phyloP scores from a whole-genome alignment of 306 rosid genomes.

The Cucumis hystrix region DNA sequence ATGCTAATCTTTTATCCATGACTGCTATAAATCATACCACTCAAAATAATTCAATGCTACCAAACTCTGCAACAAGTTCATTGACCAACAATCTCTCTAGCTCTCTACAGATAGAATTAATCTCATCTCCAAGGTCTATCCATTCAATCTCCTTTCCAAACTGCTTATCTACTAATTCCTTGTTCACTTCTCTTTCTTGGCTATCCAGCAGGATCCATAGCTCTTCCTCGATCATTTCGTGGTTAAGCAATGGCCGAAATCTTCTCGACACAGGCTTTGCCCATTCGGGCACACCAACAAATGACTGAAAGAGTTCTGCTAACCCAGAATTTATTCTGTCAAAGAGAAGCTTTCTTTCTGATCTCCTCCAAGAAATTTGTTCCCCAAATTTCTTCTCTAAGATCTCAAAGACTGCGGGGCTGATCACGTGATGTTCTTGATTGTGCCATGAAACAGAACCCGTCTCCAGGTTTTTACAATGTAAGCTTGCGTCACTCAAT shows the following conservation, averaged over 20 bases:
- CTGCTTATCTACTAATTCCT: conserved; percentile 19
- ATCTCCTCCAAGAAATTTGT: conserved; percentile 58
- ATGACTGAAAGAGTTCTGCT: conserved; percentile 36
- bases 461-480: conserved; percentile 18
- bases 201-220: conserved; percentile 52
- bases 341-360: conserved; percentile 66
- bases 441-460: conserved; percentile 33
- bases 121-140: conserved; percentile 50
- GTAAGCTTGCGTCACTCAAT: conserved; percentile 40
- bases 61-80: conserved; percentile 52
- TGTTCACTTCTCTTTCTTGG: conserved; percentile 39
- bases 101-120: conserved; percentile 44
- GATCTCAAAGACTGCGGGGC: conserved; percentile 38
- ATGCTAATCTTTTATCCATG: background rate
- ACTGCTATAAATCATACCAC: background rate
- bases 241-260: conserved; percentile 20
- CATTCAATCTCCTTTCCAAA: conserved; percentile 37
- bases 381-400: conserved; percentile 74
- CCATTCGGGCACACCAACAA: conserved; percentile 35
- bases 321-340: conserved; percentile 58
- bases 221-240: conserved; percentile 51
- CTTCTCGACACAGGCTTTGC: conserved; percentile 41
- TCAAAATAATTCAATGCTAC: conserved; percentile 26
- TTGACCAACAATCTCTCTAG: conserved; percentile 43
- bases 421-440: conserved; percentile 41